Evolutionary conservation across 176 grass and related monocot genomes (phyloP).

Genomic region (Aegilops tauschii): DNA sequence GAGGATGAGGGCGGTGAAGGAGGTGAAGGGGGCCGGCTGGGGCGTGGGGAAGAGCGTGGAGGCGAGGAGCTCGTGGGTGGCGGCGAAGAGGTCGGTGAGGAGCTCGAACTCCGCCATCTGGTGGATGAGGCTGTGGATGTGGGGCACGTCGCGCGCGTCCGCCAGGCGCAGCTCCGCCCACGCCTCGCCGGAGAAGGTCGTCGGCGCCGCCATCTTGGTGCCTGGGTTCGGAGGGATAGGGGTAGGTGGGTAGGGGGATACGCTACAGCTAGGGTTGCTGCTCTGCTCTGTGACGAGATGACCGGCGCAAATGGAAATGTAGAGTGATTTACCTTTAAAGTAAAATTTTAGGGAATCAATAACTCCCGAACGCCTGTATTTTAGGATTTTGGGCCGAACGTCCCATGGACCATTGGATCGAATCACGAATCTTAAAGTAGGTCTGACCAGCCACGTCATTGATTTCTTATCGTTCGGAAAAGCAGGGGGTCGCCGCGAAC

Average conservation of each 20-base stretch:
- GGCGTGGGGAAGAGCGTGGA: constrained; percentile 57
- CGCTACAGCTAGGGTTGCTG: background rate
- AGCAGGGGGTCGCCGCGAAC: too few species aligned
- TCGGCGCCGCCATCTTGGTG: constrained; percentile 48
- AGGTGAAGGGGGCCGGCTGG: constrained; percentile 45
- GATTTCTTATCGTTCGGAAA: too few species aligned
- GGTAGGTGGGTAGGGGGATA: background rate
- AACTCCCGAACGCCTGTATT: too few species aligned
- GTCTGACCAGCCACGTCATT: too few species aligned
- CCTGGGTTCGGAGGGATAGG: background rate
- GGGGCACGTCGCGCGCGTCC: constrained; percentile 63
- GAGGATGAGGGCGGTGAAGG: constrained; percentile 68
- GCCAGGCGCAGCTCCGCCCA: constrained; percentile 80
- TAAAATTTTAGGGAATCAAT: too few species aligned
- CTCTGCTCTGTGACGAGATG: background rate
- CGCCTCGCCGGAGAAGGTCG: constrained; percentile 41
- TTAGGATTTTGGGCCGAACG: too few species aligned
- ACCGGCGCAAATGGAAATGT: background rate
- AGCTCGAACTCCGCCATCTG: constrained; percentile 95
- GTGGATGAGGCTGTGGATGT: constrained; percentile 71
- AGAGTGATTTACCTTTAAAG: background rate
- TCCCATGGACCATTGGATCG: too few species aligned
- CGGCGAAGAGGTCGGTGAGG: constrained; percentile 80
- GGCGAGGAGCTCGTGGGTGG: constrained; percentile 51
- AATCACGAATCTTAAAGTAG: too few species aligned